Evolutionary conservation across 2,329 filamentous ascomycete species (phyloP).

Genomic region (Trichoderma cornu-damae): DNA sequence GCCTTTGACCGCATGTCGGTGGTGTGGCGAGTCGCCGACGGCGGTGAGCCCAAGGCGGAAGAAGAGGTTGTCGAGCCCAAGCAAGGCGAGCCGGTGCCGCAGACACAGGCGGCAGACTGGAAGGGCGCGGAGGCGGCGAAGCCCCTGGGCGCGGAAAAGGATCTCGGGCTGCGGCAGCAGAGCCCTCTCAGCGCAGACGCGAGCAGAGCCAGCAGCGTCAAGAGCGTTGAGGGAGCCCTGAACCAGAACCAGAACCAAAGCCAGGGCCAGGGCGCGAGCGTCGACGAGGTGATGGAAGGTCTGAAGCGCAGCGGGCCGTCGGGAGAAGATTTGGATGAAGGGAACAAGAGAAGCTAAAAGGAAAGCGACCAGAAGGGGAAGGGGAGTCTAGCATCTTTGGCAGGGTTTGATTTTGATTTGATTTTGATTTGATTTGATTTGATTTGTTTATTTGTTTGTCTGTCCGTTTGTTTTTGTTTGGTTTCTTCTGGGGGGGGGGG

Average conservation of each 20-base stretch:
- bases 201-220: slow-evolving; percentile 68
- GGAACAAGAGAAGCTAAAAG: not conserved
- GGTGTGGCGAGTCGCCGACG: slow-evolving; percentile 62
- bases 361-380: not conserved
- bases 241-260: slow-evolving; percentile 13
- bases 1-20: slow-evolving; percentile 79
- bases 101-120: slow-evolving; percentile 71
- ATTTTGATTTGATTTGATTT: too few species aligned
- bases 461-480: too few species aligned
- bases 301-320: slow-evolving; percentile 35
- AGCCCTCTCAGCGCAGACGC: slow-evolving; percentile 61
- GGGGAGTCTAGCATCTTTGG: too few species aligned
- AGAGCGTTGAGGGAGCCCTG: slow-evolving; percentile 31
- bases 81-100: slow-evolving; percentile 62
- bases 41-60: slow-evolving; percentile 23
- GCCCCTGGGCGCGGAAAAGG: slow-evolving; percentile 48
- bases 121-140: slow-evolving; percentile 50
- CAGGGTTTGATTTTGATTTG: too few species aligned
- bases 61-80: slow-evolving; percentile 55
- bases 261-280: slow-evolving; percentile 12
- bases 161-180: slow-evolving; percentile 62
- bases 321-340: slow-evolving; percentile 29
- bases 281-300: slow-evolving; percentile 27
- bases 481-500: too few species aligned
- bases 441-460: too few species aligned